Percentiles rank a stretch among this genome's conserved stretches.
Evolutionary conservation across 179 eudicot species (phyloP).

Genomic region (Nepenthes alata): DNA sequence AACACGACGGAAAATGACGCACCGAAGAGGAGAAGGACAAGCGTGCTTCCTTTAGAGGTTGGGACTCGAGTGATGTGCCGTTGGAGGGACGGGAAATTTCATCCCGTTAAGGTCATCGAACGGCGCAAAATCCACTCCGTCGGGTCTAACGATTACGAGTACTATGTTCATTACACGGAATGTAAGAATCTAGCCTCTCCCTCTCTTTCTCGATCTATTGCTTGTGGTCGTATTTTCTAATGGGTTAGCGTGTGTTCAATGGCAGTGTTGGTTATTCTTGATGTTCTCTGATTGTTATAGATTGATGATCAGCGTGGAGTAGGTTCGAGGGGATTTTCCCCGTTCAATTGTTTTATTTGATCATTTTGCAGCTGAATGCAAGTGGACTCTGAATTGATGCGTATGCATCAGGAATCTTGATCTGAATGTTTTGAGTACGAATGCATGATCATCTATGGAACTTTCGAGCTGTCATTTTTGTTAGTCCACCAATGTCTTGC

Average conservation of each 20-base stretch:
- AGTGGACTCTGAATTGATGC: not conserved
- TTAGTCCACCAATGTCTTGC: not conserved
- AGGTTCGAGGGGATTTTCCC: not conserved
- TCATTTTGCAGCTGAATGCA: too few species aligned
- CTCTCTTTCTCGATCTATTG: not conserved
- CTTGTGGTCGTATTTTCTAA: not conserved
- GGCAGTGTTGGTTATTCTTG: too few species aligned
- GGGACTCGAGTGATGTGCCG: slow-evolving; percentile 86
- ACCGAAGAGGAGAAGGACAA: slow-evolving; percentile 25
- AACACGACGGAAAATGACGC: slow-evolving; percentile 21
- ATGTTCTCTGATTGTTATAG: too few species aligned
- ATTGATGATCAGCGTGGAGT: too few species aligned
- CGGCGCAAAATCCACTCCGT: slow-evolving; percentile 34
- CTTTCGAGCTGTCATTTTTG: too few species aligned
- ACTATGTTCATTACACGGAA: slow-evolving; percentile 87
- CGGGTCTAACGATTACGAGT: slow-evolving; percentile 63
- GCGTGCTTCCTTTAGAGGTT: slow-evolving; percentile 58
- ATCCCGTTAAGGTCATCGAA: slow-evolving; percentile 83
- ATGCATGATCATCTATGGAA: too few species aligned
- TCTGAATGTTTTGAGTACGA: not conserved
- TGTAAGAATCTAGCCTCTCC: slow-evolving; percentile 24
- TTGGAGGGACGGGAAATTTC: slow-evolving; percentile 75
- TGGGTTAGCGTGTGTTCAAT: too few species aligned
- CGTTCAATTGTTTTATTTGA: not conserved
- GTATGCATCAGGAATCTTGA: not conserved